Conservation (phyloP, 2,329 filamentous ascomycete genomes). For the Plenodomus biglobosus region DNA sequence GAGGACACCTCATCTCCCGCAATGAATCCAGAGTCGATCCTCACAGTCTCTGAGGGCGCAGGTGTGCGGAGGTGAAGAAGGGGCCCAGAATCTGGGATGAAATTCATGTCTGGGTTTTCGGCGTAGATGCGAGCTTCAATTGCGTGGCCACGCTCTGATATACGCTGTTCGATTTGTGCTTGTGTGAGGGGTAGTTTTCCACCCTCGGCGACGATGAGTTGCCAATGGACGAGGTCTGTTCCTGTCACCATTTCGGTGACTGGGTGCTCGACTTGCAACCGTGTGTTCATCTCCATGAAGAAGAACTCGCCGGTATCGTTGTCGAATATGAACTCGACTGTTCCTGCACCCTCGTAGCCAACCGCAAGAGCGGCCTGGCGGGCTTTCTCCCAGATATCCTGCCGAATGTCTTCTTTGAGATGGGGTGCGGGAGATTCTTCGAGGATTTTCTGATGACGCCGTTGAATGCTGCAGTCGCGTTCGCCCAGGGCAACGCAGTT, state of each 20-base stretch:
- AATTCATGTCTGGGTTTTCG: conserved; percentile 87
- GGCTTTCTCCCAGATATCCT: conserved; percentile 67
- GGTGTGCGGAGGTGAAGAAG: conserved; percentile 82
- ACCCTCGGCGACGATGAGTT: conserved; percentile 80
- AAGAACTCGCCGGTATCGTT: conserved; percentile 67
- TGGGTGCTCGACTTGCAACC: conserved; percentile 94
- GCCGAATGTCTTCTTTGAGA: conserved; percentile 59
- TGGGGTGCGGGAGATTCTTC: conserved; percentile 68
- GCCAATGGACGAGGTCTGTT: conserved; percentile 88
- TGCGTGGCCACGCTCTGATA: conserved; percentile 75
- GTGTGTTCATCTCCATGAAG: conserved; percentile 75
- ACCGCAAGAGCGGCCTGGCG: conserved; percentile 64
- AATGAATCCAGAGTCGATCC: conserved; percentile 91
- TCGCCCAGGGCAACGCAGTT: conserved; percentile 66
- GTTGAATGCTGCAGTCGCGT: conserved; percentile 66
- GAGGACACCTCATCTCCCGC: conserved; percentile 90
- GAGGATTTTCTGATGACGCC: conserved; percentile 66
- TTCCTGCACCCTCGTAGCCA: conserved; percentile 66
- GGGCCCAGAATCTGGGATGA: conserved; percentile 90
- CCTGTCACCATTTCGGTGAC: conserved; percentile 81
- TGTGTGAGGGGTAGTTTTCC: conserved; percentile 67
- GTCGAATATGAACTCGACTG: conserved; percentile 70
- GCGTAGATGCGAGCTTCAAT: conserved; percentile 97
- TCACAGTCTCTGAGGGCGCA: conserved; percentile 66
- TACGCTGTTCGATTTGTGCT: conserved; percentile 66